A percentile compares a stretch with the other conserved stretches of the same genome.
phyloP scores from a whole-genome alignment of 805 yeast genomes.

The Yamadazyma phyllophila region DNA sequence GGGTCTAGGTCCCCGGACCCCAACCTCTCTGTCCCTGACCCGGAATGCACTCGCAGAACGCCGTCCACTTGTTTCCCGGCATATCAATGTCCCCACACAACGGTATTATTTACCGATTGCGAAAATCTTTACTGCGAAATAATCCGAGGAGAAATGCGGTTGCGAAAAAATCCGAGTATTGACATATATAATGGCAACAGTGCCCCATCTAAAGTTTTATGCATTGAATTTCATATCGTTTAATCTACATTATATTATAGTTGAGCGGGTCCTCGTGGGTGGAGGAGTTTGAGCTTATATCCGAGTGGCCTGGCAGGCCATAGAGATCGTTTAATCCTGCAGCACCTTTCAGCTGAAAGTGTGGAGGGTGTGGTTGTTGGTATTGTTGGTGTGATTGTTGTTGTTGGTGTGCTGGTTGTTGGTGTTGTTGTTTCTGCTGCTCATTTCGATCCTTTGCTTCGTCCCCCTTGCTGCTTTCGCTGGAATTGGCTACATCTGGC shows the following conservation, averaged over 20 bases:
- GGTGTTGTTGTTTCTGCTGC: too few relatives aligned
- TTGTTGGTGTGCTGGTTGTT: too few relatives aligned
- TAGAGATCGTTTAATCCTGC: neutral
- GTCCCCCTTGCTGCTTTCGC: neutral
- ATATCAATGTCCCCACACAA: neutral
- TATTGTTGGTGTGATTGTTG: too few relatives aligned
- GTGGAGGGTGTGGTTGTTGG: neutral
- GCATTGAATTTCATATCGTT: neutral
- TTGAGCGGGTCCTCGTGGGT: neutral
- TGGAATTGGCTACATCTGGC: neutral
- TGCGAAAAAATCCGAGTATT: conserved; percentile 4
- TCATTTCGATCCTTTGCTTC: neutral
- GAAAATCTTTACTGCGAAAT: conserved; percentile 4
- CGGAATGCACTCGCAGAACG: too few relatives aligned
- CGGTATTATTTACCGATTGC: neutral
- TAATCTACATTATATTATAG: conserved; percentile 1
- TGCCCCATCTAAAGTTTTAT: neutral
- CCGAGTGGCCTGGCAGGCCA: conserved; percentile 1
- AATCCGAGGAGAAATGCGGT: conserved; percentile 8
- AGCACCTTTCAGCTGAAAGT: neutral
- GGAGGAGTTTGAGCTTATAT: neutral
- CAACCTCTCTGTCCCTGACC: too few relatives aligned
- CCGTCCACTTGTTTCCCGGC: neutral
- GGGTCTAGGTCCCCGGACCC: too few relatives aligned
- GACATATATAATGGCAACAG: neutral